Percentiles rank a stretch among this genome's conserved stretches.
These are phyloP conservation scores for Echites panduratus DNA, from an alignment of 257 asterid species.

Conservation along the genomic window DNA sequence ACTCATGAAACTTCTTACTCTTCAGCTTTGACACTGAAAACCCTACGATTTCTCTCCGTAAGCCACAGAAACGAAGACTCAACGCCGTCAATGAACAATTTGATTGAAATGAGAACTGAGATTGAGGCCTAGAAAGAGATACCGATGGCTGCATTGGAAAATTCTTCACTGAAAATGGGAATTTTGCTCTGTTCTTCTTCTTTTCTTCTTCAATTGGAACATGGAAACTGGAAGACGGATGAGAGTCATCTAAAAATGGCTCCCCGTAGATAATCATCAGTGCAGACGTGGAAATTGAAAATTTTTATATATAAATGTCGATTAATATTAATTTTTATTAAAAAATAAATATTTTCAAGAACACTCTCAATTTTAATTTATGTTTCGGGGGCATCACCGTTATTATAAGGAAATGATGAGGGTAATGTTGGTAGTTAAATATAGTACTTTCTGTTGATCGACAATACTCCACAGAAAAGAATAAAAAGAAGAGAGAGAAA, in stretches of 20 bases:
- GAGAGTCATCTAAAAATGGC: background rate
- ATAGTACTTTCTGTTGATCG: constrained; percentile 24
- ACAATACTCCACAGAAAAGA: constrained; percentile 18
- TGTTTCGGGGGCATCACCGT: constrained; percentile 11
- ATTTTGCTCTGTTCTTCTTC: background rate
- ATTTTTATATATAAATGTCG: too few species aligned
- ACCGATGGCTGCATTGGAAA: constrained; percentile 32
- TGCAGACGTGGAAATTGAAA: constrained; percentile 31
- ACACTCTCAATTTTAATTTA: too few species aligned
- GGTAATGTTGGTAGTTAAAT: constrained; percentile 23
- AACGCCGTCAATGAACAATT: background rate
- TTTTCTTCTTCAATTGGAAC: constrained; percentile 2
- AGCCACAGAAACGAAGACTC: background rate
- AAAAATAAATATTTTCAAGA: too few species aligned
- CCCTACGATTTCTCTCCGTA: background rate
- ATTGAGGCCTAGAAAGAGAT: constrained; percentile 17
- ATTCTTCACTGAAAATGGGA: constrained; percentile 5
- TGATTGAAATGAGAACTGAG: background rate
- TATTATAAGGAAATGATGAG: constrained; percentile 14
- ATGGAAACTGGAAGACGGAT: background rate
- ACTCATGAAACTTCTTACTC: background rate
- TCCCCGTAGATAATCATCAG: constrained; percentile 17
- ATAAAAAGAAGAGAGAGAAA: constrained; percentile 25
- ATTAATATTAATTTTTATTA: too few species aligned
- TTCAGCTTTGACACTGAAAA: background rate